Conservation (phyloP, 352 stramenopile species). For the Globisporangium spinosum region DNA sequence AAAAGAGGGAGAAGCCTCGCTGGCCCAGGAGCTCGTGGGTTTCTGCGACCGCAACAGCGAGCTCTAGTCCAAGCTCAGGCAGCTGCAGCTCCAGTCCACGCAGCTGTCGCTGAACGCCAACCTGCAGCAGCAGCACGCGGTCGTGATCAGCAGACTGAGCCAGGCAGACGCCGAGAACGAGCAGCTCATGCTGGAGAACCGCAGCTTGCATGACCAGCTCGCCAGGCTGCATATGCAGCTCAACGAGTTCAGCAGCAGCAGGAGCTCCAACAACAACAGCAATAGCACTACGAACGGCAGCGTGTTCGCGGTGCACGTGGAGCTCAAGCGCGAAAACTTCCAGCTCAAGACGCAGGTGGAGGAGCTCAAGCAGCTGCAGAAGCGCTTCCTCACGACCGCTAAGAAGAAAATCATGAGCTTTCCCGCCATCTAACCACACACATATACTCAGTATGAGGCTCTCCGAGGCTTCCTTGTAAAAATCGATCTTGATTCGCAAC, state of each 20-base stretch:
- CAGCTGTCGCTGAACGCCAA: constrained; percentile 8
- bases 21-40: constrained; percentile 7
- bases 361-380: constrained; percentile 68
- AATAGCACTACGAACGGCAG: constrained; percentile 17
- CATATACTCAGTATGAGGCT: not conserved
- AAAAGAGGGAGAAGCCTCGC: not conserved
- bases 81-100: constrained; percentile 15
- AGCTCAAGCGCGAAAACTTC: constrained; percentile 75
- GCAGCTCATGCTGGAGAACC: constrained; percentile 29
- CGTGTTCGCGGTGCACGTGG: constrained; percentile 63
- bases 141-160: constrained; percentile 1
- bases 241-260: constrained; percentile 18
- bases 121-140: constrained; percentile 9
- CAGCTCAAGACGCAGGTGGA: constrained; percentile 60
- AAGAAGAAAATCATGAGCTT: constrained; percentile 79
- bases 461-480: not conserved
- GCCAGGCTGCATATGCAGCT: constrained; percentile 36
- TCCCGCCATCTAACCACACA: constrained; percentile 32
- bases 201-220: constrained; percentile 33
- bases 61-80: constrained; percentile 15
- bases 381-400: constrained; percentile 57
- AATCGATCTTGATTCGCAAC: not conserved
- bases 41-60: constrained; percentile 16
- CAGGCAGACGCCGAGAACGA: constrained; percentile 22
- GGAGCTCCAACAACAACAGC: constrained; percentile 9